These are phyloP conservation scores for Immersiporthe knoxdaviesiana DNA, from an alignment of 2,329 filamentous ascomycete species.

Conservation along the genomic window DNA sequence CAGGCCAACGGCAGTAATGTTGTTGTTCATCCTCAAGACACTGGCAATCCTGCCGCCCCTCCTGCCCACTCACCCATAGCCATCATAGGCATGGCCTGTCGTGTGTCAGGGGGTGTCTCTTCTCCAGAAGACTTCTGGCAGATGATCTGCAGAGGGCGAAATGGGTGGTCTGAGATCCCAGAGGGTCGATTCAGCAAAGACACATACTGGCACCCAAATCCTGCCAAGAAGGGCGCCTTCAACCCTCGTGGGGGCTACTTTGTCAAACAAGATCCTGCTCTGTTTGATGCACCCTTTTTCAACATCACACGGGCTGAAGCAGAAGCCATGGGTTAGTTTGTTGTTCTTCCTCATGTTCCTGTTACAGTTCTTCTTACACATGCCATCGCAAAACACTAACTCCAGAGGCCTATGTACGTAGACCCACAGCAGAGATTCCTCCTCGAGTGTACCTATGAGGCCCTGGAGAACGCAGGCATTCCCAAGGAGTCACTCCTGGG, in stretches of 20 bases:
- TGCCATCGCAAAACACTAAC: too few species aligned
- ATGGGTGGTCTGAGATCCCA: conserved; percentile 39
- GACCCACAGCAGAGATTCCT: conserved; percentile 40
- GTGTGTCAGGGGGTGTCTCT: conserved; percentile 32
- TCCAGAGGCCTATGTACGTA: too few species aligned
- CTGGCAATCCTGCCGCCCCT: conserved; percentile 35
- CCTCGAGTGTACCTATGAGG: conserved; percentile 41
- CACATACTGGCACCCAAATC: conserved; percentile 41
- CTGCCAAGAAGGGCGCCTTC: conserved; percentile 39
- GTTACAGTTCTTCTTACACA: too few species aligned
- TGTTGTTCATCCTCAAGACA: conserved; percentile 21
- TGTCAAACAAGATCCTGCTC: conserved; percentile 36
- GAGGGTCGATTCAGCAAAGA: conserved; percentile 39
- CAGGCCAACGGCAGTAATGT: background rate
- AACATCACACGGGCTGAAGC: conserved; percentile 43
- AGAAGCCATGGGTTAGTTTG: conserved; percentile 38
- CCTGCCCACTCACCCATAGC: conserved; percentile 11
- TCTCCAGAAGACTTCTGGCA: conserved; percentile 39
- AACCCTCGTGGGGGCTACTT: conserved; percentile 41
- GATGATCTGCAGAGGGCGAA: conserved; percentile 37
- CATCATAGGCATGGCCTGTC: conserved; percentile 23
- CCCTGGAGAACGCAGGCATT: conserved; percentile 40
- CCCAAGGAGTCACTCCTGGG: conserved; percentile 37
- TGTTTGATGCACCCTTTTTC: conserved; percentile 42
- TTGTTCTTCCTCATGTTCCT: too few species aligned